Evolutionary conservation across 345 rosid genomes (phyloP).

Genomic region (Eucalyptus tenuipes): DNA sequence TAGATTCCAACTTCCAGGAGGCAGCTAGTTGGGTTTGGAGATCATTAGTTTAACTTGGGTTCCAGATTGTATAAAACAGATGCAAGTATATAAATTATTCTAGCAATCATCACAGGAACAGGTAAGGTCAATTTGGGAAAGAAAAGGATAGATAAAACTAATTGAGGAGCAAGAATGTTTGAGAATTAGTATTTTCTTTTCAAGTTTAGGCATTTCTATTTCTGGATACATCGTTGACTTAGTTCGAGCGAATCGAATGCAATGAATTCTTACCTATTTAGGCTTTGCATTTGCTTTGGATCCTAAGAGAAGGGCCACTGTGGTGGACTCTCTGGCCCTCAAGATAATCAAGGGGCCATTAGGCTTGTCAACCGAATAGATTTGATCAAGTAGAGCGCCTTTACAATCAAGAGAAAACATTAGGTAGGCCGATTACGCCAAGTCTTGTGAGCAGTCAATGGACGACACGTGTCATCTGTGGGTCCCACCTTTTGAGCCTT

Average conservation of each 20-base stretch:
- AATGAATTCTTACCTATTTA: neutral
- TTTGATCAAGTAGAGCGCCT: neutral
- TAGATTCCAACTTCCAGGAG: neutral
- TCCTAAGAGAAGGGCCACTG: neutral
- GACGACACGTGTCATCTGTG: rapidly evolving
- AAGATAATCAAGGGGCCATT: neutral
- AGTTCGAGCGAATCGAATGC: neutral
- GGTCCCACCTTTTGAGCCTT: too few relatives aligned
- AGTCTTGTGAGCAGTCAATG: too few relatives aligned
- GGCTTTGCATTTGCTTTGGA: neutral
- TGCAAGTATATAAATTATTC: neutral
- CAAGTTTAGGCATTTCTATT: neutral
- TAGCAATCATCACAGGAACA: neutral
- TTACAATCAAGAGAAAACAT: neutral
- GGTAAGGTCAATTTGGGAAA: neutral
- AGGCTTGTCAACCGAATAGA: neutral
- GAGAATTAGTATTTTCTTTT: neutral
- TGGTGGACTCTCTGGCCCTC: neutral
- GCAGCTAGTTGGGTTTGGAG: neutral
- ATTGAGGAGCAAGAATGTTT: neutral
- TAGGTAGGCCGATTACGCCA: rapidly evolving
- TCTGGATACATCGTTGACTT: neutral
- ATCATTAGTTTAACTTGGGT: neutral
- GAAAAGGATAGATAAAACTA: neutral
- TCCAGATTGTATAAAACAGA: neutral